Conservation (phyloP, 768 basidiomycete species). For the Boletus tylopilopsis region DNA sequence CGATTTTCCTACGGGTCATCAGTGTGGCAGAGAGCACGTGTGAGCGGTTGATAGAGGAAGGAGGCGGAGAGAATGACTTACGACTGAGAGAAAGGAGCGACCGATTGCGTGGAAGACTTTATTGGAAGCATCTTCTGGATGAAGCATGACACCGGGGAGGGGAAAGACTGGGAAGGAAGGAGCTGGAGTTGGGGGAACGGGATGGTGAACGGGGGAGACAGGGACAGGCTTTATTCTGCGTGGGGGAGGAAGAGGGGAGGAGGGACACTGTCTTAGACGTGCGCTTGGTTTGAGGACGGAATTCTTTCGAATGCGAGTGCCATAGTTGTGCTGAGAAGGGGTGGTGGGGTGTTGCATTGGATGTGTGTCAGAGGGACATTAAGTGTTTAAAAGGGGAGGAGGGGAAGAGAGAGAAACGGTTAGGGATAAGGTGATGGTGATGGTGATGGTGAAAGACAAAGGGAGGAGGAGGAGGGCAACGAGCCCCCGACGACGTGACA, state of each 20-base stretch:
- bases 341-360: slow-evolving; percentile 14
- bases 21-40: slow-evolving; percentile 13
- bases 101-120: slow-evolving; percentile 74
- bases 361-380: slow-evolving; percentile 17
- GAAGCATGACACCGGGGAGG: slow-evolving; percentile 60
- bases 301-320: slow-evolving; percentile 52
- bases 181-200: slow-evolving; percentile 15
- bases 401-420: slow-evolving; percentile 8
- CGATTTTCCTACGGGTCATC: slow-evolving; percentile 56
- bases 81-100: slow-evolving; percentile 69
- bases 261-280: slow-evolving; percentile 46
- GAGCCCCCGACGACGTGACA: slow-evolving; percentile 25
- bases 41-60: slow-evolving; percentile 13
- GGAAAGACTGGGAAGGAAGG: slow-evolving; percentile 46
- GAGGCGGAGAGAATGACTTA: slow-evolving; percentile 33
- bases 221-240: slow-evolving; percentile 33
- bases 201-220: slow-evolving; percentile 19
- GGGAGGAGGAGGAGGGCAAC: slow-evolving; percentile 25
- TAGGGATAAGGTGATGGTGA: slow-evolving; percentile 11
- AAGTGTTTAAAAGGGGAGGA: slow-evolving; percentile 9
- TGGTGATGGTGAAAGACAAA: slow-evolving; percentile 27
- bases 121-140: slow-evolving; percentile 67
- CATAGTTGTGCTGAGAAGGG: slow-evolving; percentile 40
- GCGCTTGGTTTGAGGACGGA: slow-evolving; percentile 48
- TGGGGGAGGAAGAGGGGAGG: slow-evolving; percentile 32